Conservation (phyloP, 2,329 filamentous ascomycete species). For the Xylaria sp. region DNA sequence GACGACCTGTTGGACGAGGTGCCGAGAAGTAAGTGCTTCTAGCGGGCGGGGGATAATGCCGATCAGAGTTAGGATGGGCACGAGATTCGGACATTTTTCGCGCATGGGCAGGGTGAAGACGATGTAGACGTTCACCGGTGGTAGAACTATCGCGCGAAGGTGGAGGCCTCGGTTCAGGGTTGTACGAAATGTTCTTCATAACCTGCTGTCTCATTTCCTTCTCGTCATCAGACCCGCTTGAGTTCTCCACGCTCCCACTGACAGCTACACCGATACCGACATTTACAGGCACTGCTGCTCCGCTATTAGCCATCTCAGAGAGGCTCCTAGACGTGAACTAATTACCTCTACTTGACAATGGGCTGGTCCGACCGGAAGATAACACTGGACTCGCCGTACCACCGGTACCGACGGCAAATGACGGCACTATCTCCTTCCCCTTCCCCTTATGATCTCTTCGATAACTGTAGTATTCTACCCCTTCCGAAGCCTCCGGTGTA, state of each 20-base stretch:
- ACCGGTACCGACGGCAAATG: constrained; percentile 30
- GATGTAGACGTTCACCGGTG: constrained; percentile 40
- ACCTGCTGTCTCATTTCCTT: constrained; percentile 37
- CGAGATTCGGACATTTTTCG: constrained; percentile 35
- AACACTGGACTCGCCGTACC: constrained; percentile 33
- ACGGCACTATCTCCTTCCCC: constrained; percentile 39
- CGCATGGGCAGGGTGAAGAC: constrained; percentile 40
- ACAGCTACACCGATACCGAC: constrained; percentile 33
- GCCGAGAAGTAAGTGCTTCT: constrained; percentile 45
- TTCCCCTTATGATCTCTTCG: constrained; percentile 43
- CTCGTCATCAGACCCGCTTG: constrained; percentile 41
- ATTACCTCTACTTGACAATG: constrained; percentile 41
- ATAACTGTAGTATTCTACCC: constrained; percentile 36
- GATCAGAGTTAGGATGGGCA: constrained; percentile 34
- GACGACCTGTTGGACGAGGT: constrained; percentile 42
- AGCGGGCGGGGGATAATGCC: constrained; percentile 43
- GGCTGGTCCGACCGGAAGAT: constrained; percentile 36
- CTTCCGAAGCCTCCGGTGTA: constrained; percentile 36
- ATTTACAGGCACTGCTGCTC: constrained; percentile 26
- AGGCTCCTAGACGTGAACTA: constrained; percentile 36
- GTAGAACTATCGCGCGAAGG: constrained; percentile 37
- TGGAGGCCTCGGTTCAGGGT: constrained; percentile 32
- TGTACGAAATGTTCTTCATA: constrained; percentile 30
- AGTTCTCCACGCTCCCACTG: constrained; percentile 35
- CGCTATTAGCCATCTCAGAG: constrained; percentile 38